phyloP scores from a whole-genome alignment of 2,329 filamentous ascomycete genomes.

The Aureobasidium lini region DNA sequence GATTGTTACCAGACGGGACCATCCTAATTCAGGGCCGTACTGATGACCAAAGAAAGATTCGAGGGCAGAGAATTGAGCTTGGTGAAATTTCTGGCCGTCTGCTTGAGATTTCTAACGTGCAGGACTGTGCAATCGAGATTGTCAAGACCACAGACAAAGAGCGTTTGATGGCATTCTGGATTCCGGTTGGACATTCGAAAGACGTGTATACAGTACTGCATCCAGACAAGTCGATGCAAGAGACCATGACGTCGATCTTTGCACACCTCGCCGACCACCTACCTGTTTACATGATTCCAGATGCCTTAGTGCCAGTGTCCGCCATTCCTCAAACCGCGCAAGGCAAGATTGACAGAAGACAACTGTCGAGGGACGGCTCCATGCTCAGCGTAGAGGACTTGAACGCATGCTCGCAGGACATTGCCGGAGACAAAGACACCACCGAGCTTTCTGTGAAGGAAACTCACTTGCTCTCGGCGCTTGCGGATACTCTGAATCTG shows the following conservation, averaged over 20 bases:
- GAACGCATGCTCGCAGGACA: slow-evolving; percentile 29
- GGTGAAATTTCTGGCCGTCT: slow-evolving; percentile 64
- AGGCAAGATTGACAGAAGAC: slow-evolving; percentile 62
- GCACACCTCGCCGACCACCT: slow-evolving; percentile 48
- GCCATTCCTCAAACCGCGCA: slow-evolving; percentile 63
- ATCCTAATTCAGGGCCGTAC: slow-evolving; percentile 65
- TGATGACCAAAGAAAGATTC: slow-evolving; percentile 75
- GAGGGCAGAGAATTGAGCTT: slow-evolving; percentile 73
- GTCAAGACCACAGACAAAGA: slow-evolving; percentile 39
- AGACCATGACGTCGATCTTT: slow-evolving; percentile 43
- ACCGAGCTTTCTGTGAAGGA: slow-evolving; percentile 51
- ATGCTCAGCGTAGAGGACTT: slow-evolving; percentile 41
- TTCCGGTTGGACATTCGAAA: slow-evolving; percentile 32
- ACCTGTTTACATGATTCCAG: slow-evolving; percentile 73
- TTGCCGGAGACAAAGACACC: slow-evolving; percentile 28
- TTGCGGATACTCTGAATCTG: slow-evolving; percentile 47
- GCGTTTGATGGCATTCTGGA: slow-evolving; percentile 63
- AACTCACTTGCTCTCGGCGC: slow-evolving; percentile 43
- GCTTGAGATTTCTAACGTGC: slow-evolving; percentile 43
- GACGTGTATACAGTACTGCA: slow-evolving; percentile 33
- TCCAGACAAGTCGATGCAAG: slow-evolving; percentile 24
- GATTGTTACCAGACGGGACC: slow-evolving; percentile 69
- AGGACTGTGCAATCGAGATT: slow-evolving; percentile 59
- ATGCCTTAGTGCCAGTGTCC: slow-evolving; percentile 62
- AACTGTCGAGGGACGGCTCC: slow-evolving; percentile 44